Conservation (phyloP, 2,329 filamentous ascomycete species). For the Cadophora malorum region DNA sequence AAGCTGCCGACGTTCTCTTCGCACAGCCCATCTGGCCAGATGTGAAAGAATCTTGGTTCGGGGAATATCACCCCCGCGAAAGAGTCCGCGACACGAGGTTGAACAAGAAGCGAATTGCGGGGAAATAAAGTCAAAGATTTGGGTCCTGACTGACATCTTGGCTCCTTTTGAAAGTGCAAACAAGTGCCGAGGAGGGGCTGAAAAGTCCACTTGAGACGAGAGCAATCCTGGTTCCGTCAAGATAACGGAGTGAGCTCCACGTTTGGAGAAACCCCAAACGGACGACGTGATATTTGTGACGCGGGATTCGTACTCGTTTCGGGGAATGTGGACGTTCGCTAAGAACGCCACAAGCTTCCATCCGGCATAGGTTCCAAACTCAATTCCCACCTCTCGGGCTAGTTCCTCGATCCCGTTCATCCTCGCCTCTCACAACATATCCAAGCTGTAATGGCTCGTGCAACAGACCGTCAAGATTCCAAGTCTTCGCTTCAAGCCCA, state of each 20-base stretch:
- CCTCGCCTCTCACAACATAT: conserved; percentile 8
- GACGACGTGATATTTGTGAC: neutral
- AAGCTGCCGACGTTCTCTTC: neutral
- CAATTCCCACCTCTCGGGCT: conserved; percentile 16
- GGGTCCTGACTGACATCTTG: neutral
- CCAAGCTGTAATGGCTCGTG: neutral
- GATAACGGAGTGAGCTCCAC: neutral
- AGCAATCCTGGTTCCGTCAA: neutral
- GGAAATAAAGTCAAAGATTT: conserved; percentile 1
- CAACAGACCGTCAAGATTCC: conserved; percentile 2
- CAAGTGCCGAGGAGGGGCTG: neutral
- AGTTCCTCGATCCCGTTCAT: neutral
- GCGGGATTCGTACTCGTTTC: neutral
- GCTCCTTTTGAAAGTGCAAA: neutral
- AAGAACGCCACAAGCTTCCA: neutral
- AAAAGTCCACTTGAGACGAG: neutral
- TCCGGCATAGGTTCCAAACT: conserved; percentile 5
- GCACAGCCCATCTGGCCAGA: neutral
- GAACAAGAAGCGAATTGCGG: conserved; percentile 12
- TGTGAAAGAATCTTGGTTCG: neutral
- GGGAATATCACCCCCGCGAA: conserved; percentile 3
- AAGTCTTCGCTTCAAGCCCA: neutral
- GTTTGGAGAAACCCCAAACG: neutral
- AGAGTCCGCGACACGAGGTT: neutral
- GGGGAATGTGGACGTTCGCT: neutral